Percentiles rank a stretch among this genome's conserved stretches.
Evolutionary conservation across 2,329 filamentous ascomycete species (phyloP).

Genomic region (Aspergillus fijiensis): DNA sequence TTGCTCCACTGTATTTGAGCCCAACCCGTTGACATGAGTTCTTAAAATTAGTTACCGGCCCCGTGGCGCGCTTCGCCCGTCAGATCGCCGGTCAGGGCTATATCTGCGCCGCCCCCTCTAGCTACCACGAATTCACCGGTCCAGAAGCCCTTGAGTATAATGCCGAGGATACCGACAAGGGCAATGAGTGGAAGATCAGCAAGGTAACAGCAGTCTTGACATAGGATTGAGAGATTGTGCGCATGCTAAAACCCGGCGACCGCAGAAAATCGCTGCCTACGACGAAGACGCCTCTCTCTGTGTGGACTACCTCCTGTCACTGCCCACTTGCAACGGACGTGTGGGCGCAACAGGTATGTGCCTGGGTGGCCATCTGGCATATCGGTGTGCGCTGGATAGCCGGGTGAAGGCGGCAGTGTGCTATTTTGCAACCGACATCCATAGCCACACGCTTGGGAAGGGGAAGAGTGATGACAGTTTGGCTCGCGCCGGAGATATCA

Average conservation of each 20-base stretch:
- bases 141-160: conserved; percentile 84
- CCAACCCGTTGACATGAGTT: not conserved
- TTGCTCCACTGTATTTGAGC: not conserved
- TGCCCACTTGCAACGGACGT: conserved; percentile 76
- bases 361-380: conserved; percentile 84
- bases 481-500: conserved; percentile 63
- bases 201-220: conserved; percentile 55
- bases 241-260: not conserved
- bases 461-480: conserved; percentile 64
- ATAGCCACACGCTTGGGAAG: conserved; percentile 72
- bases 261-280: conserved; percentile 76
- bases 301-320: conserved; percentile 67
- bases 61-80: conserved; percentile 82
- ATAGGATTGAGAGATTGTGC: not conserved
- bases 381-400: conserved; percentile 69
- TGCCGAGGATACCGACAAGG: conserved; percentile 79
- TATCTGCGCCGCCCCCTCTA: conserved; percentile 86
- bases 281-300: conserved; percentile 72
- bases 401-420: conserved; percentile 75
- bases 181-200: conserved; percentile 81
- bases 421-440: conserved; percentile 92
- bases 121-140: conserved; percentile 89
- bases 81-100: conserved; percentile 92
- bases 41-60: conserved; percentile 69
- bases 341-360: conserved; percentile 88